phyloP scores from a whole-genome alignment of 2,329 filamentous ascomycete genomes.

The Byssochlamys sp. region DNA sequence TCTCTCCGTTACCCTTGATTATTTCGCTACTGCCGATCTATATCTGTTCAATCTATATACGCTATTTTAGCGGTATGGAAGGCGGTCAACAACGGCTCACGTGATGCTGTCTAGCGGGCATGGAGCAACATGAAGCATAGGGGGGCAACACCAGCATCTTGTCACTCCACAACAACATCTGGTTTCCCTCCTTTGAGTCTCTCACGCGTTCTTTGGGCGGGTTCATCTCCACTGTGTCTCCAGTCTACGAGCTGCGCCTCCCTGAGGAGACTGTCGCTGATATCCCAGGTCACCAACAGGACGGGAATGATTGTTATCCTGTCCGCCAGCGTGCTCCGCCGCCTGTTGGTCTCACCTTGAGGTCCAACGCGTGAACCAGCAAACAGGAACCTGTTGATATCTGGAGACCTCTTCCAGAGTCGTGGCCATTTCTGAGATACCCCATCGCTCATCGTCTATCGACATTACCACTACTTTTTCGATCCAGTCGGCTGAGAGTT shows the following conservation, averaged over 20 bases:
- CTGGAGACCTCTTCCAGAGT: conserved; percentile 1
- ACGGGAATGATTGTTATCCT: conserved; percentile 20
- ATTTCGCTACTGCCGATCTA: neutral
- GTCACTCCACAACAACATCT: conserved; percentile 2
- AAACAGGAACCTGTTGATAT: neutral
- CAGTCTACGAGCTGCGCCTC: neutral
- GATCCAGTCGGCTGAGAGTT: neutral
- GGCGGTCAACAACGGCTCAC: conserved; percentile 1
- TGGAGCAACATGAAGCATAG: neutral
- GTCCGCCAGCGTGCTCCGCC: conserved; percentile 24
- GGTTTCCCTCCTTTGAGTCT: neutral
- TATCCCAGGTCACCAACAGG: conserved; percentile 1
- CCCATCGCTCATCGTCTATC: neutral
- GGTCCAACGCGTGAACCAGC: conserved; percentile 12
- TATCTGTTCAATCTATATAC: conserved; percentile 1
- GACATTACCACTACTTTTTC: neutral
- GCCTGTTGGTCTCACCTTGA: conserved; percentile 26
- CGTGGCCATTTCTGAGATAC: neutral
- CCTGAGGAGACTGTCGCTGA: conserved; percentile 1
- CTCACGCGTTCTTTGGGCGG: neutral
- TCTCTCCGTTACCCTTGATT: neutral
- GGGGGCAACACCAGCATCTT: conserved; percentile 1
- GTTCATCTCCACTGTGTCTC: neutral
- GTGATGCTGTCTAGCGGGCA: neutral
- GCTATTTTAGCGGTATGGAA: conserved; percentile 1